A percentile compares a stretch with the other conserved stretches of the same genome.
Conservation (phyloP, 345 rosid genomes). For the Angophora floribunda region DNA sequence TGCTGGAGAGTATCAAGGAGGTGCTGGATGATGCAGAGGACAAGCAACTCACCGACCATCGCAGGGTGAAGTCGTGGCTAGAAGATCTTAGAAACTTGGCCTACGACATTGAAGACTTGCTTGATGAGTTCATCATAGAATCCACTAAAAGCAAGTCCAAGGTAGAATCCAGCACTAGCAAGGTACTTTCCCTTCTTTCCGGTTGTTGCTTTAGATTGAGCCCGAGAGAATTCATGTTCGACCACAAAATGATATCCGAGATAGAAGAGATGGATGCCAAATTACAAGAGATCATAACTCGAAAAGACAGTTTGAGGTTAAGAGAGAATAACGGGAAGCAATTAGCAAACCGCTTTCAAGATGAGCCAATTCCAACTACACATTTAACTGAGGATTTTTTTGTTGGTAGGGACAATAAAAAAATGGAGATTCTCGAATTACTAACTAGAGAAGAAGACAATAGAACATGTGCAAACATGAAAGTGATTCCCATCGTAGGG, state of each 20-base stretch:
- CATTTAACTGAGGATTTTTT: not conserved
- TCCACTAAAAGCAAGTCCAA: not conserved
- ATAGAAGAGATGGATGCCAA: not conserved
- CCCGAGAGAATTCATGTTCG: not conserved
- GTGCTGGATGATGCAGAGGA: not conserved
- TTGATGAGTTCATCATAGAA: not conserved
- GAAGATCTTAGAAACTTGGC: not conserved
- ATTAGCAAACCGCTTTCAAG: rapidly evolving
- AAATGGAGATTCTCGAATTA: not conserved
- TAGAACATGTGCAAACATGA: not conserved
- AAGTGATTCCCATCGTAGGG: not conserved
- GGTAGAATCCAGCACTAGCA: not conserved
- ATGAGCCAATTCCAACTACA: not conserved
- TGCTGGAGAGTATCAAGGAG: rapidly evolving
- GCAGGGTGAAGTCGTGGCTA: not conserved
- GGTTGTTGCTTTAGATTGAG: not conserved
- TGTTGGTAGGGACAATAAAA: not conserved
- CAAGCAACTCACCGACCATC: rapidly evolving
- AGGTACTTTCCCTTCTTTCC: not conserved
- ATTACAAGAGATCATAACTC: not conserved
- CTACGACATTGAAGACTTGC: not conserved
- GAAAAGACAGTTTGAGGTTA: not conserved
- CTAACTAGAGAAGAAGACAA: not conserved
- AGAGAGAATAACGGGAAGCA: not conserved
- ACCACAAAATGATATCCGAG: not conserved